Percentiles rank a stretch among this genome's conserved stretches.
Evolutionary conservation across 495 filamentous ascomycete genomes (phyloP).

Genomic region (Trichoderma reesei): DNA sequence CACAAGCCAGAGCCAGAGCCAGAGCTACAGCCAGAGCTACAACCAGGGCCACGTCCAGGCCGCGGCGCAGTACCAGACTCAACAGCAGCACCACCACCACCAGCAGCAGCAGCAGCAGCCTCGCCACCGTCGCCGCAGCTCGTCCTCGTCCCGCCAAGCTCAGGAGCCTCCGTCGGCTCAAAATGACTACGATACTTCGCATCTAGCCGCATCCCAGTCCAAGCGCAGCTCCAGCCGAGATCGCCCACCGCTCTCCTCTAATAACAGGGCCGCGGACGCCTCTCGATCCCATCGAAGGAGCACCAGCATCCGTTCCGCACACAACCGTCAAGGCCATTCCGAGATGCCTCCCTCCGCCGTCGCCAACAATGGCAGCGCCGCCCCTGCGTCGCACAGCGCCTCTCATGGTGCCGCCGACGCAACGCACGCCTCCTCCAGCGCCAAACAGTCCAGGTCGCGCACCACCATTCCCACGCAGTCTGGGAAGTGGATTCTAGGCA

Average conservation of each 20-base stretch:
- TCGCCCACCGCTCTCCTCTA: constrained; percentile 23
- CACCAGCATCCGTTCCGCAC: constrained; percentile 27
- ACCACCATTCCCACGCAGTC: constrained; percentile 76
- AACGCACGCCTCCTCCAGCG: constrained; percentile 24
- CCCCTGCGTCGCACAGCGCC: constrained; percentile 34
- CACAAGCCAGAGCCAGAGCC: constrained; percentile 15
- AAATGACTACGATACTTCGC: constrained; percentile 33
- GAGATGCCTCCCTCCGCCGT: constrained; percentile 46
- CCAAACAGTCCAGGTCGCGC: constrained; percentile 51
- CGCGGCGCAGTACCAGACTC: neutral
- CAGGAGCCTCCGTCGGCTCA: constrained; percentile 26
- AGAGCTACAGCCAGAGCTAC: constrained; percentile 18
- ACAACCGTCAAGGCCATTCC: constrained; percentile 15
- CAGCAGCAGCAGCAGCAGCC: neutral
- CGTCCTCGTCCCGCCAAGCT: constrained; percentile 25
- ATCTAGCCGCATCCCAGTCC: constrained; percentile 25
- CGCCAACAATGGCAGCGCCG: constrained; percentile 36
- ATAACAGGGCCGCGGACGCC: constrained; percentile 26
- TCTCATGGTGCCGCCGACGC: constrained; percentile 35
- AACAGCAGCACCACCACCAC: neutral
- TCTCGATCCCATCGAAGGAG: constrained; percentile 35
- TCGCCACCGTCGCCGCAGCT: constrained; percentile 24
- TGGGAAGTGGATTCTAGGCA: constrained; percentile 85
- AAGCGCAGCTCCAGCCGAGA: constrained; percentile 34
- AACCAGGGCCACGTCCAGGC: constrained; percentile 16